phyloP scores from a whole-genome alignment of 257 asterid genomes.

The Solanum phureja region DNA sequence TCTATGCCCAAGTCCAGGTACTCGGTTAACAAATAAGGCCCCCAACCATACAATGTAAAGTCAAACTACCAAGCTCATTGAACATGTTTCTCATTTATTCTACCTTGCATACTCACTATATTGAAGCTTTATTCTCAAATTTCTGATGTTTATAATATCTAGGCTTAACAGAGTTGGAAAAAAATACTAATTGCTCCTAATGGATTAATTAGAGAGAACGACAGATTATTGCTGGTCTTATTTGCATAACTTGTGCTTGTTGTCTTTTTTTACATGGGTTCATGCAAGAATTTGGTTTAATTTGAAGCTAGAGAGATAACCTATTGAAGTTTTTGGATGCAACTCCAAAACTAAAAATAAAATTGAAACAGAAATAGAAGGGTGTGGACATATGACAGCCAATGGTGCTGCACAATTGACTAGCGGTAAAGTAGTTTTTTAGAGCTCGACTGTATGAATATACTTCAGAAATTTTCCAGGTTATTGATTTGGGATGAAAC shows the following conservation, averaged over 20 bases:
- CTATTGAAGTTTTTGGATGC: too few species aligned
- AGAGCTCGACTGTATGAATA: not conserved
- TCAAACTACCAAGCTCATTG: not conserved
- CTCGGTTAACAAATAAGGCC: not conserved
- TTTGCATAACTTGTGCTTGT: not conserved
- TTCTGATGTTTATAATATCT: not conserved
- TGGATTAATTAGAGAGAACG: not conserved
- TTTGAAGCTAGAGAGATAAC: too few species aligned
- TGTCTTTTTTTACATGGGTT: not conserved
- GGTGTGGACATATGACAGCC: too few species aligned
- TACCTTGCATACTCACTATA: not conserved
- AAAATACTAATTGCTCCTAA: not conserved
- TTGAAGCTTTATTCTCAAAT: not conserved
- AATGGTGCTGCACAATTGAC: not conserved
- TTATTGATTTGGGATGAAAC: not conserved
- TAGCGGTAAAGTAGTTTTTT: not conserved
- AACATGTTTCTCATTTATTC: not conserved
- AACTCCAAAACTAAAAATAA: too few species aligned
- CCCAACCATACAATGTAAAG: not conserved
- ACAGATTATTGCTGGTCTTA: not conserved
- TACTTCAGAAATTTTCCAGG: not conserved
- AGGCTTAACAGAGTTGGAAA: not conserved
- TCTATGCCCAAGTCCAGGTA: slow-evolving; percentile 1
- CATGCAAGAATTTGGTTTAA: not conserved
- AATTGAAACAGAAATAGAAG: too few species aligned